phyloP scores from a whole-genome alignment of 2,329 filamentous ascomycete species.

The Fusarium piperis region DNA sequence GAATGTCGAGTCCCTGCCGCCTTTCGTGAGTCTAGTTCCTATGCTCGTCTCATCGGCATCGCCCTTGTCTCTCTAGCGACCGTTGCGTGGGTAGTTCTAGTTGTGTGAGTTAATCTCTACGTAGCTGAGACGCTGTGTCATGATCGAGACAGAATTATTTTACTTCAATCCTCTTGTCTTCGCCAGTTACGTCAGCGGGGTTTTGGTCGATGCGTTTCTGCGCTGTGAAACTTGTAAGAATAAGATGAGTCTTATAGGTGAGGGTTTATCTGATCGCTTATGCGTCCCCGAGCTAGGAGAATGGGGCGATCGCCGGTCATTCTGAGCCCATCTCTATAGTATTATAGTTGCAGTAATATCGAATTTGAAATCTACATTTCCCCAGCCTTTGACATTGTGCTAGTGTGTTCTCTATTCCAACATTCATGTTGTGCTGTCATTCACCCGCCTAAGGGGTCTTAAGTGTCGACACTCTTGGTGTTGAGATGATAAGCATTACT shows the following conservation, averaged over 20 bases:
- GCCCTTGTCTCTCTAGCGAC: background rate
- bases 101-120: background rate
- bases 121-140: background rate
- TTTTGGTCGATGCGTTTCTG: background rate
- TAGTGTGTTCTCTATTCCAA: background rate
- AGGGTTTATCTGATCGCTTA: background rate
- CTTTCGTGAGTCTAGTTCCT: background rate
- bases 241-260: background rate
- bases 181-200: background rate
- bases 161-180: background rate
- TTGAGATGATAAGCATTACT: too few species aligned
- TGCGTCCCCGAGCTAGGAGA: background rate
- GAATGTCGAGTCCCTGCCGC: background rate
- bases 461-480: background rate
- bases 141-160: background rate
- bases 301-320: background rate
- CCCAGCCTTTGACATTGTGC: background rate
- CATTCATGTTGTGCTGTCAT: background rate
- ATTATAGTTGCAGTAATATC: background rate
- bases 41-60: background rate
- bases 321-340: background rate
- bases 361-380: background rate
- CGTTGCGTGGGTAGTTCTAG: background rate
- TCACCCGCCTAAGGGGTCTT: background rate
- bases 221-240: background rate